Conservation (phyloP, 2,329 filamentous ascomycete genomes). For the Rutstroemia sp. region DNA sequence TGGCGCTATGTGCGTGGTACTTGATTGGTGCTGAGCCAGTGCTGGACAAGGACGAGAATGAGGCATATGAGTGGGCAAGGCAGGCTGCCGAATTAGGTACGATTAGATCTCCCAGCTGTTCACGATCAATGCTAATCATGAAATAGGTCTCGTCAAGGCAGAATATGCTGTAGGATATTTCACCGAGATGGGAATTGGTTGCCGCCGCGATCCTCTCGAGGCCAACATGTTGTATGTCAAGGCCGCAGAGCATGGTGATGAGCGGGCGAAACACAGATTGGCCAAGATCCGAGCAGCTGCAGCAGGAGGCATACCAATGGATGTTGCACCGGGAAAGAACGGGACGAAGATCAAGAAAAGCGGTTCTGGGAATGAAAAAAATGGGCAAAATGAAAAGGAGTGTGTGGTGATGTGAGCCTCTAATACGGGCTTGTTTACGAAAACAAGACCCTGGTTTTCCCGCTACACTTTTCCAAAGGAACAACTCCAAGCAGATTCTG, state of each 20-base stretch:
- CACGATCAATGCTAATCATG: slow-evolving; percentile 11
- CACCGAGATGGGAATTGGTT: slow-evolving; percentile 97
- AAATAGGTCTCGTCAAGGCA: slow-evolving; percentile 46
- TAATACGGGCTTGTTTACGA: background rate
- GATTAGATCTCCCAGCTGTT: slow-evolving; percentile 24
- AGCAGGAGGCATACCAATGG: slow-evolving; percentile 33
- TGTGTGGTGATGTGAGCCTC: slow-evolving; percentile 23
- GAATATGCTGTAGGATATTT: slow-evolving; percentile 96
- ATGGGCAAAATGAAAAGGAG: slow-evolving; percentile 20
- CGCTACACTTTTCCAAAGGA: too few relatives aligned
- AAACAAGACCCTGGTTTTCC: background rate
- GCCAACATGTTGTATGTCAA: slow-evolving; percentile 98
- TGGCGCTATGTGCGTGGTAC: slow-evolving; percentile 98
- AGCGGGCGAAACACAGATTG: slow-evolving; percentile 79
- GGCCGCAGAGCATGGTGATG: slow-evolving; percentile 86
- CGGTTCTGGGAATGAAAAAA: slow-evolving; percentile 18
- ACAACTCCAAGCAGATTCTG: background rate
- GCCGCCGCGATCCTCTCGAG: slow-evolving; percentile 86
- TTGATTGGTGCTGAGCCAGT: slow-evolving; percentile 90
- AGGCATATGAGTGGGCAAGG: slow-evolving; percentile 94
- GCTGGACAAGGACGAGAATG: slow-evolving; percentile 88
- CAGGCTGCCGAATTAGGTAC: slow-evolving; percentile 79
- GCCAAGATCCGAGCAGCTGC: slow-evolving; percentile 82
- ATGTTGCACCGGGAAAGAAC: slow-evolving; percentile 24
- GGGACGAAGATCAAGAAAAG: slow-evolving; percentile 25